Conservation (phyloP, 2,329 filamentous ascomycete species). For the Colletotrichum sp. region DNA sequence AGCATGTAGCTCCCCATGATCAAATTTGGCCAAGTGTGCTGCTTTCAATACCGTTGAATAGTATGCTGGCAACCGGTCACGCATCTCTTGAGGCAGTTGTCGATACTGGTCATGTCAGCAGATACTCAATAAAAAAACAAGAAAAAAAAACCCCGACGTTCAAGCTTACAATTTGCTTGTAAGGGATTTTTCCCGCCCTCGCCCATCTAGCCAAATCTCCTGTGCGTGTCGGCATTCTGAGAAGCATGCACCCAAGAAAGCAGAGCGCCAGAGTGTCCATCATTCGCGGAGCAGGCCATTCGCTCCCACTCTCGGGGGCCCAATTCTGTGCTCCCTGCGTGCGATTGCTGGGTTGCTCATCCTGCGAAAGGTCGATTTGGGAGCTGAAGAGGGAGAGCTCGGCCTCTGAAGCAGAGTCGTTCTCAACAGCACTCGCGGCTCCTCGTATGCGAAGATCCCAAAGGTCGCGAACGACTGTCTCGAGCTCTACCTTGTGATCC, state of each 20-base stretch:
- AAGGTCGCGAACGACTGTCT: slow-evolving; percentile 80
- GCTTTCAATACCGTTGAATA: slow-evolving; percentile 66
- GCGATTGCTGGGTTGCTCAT: slow-evolving; percentile 31
- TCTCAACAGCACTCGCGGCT: slow-evolving; percentile 35
- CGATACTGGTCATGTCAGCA: slow-evolving; percentile 46
- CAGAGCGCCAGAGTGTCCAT: slow-evolving; percentile 78
- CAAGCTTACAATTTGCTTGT: slow-evolving; percentile 65
- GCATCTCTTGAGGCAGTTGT: slow-evolving; percentile 67
- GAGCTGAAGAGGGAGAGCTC: slow-evolving; percentile 43
- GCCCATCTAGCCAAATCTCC: slow-evolving; percentile 76
- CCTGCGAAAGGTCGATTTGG: slow-evolving; percentile 30
- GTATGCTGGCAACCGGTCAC: slow-evolving; percentile 63
- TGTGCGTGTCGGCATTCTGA: slow-evolving; percentile 77
- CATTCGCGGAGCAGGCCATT: slow-evolving; percentile 67
- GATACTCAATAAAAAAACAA: not conserved
- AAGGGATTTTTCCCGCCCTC: slow-evolving; percentile 71
- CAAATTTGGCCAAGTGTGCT: slow-evolving; percentile 41
- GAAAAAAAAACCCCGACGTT: no score
- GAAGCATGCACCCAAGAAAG: slow-evolving; percentile 77
- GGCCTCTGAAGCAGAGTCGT: slow-evolving; percentile 26
- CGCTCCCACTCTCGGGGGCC: slow-evolving; percentile 46
- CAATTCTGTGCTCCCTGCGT: slow-evolving; percentile 43
- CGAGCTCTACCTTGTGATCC: slow-evolving; percentile 73
- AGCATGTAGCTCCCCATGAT: slow-evolving; percentile 65
- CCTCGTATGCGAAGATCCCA: slow-evolving; percentile 74